Evolutionary conservation across 2,329 filamentous ascomycete genomes (phyloP), one percentile per base, ranked within the genome.

Genomic region (Penicillium freii): DNA sequence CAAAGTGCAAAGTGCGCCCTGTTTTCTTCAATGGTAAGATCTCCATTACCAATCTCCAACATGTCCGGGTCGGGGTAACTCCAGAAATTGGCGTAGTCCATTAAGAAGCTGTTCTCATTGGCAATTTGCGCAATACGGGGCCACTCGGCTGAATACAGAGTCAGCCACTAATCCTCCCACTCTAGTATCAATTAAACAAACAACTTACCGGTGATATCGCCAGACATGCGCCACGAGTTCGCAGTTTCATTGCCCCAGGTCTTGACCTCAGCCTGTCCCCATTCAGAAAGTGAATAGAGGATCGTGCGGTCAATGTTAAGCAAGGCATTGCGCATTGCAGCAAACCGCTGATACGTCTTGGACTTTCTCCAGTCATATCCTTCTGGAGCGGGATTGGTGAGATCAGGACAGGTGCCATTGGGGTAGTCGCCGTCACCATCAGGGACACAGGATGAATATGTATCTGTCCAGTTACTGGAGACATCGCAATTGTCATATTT

Each of bases 401-500:
- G 60, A 49, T 71, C 65, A 33, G 74, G 66, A 67, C 78, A 76
- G 31, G 76, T 77, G 25, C 76, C 73, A 63, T 80, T 76, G 17
- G 73, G 76, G 57, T 70, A 73, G 8, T 63, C 69, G 34, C 65
- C 42, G 2, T 39, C 62, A 15, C 39, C 7, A 72, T 80, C 77
- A 0, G 77, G 75, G 8, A 78, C 70, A 59, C 76, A 81, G 58
- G 59, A 63, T 8, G 66, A 70, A 57, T 77, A 76, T 19, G 70
- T 51, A 59, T 80, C 78, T 11, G 64, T 66, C 72, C 70, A 78
- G 57, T 73, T 68, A 5, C 57, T 59, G 23, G 74, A 73, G 9
- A 77, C 73, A 38, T 70, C 72, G 69, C 82, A 86, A 67, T 85
- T 84, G 65, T 85, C 83, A 63, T 83, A 84, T 70, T 84, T 85